phyloP scores from a whole-genome alignment of 169 alveolate species.

The Toxoplasma gondii region DNA sequence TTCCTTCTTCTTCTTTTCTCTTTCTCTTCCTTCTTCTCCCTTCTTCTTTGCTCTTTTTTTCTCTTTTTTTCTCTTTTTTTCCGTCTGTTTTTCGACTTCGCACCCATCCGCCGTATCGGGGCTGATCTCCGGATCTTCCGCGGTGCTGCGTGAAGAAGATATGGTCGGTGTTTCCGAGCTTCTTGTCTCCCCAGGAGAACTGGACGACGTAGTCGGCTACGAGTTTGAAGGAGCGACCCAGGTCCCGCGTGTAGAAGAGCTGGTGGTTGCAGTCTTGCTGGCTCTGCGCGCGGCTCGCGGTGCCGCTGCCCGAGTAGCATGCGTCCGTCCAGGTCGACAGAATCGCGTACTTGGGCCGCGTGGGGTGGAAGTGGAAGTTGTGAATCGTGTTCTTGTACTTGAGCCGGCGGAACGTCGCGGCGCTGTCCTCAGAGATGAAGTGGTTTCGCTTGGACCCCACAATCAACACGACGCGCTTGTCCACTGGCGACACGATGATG shows the following conservation, averaged over 20 bases:
- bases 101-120: slow-evolving; percentile 73
- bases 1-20: not conserved
- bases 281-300: slow-evolving; percentile 55
- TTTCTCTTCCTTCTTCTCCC: not conserved
- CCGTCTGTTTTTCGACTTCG: not conserved
- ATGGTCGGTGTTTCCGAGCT: slow-evolving; percentile 71
- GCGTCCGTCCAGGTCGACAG: slow-evolving; percentile 79
- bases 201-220: slow-evolving; percentile 89
- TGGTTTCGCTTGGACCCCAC: slow-evolving; percentile 70
- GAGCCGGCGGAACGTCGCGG: slow-evolving; percentile 67
- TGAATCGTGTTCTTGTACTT: slow-evolving; percentile 69
- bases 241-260: slow-evolving; percentile 85
- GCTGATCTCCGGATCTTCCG: slow-evolving; percentile 73
- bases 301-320: slow-evolving; percentile 57
- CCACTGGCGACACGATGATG: slow-evolving; percentile 77
- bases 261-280: slow-evolving; percentile 85
- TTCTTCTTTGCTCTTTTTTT: too few relatives aligned
- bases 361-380: slow-evolving; percentile 77
- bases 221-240: slow-evolving; percentile 84
- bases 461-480: slow-evolving; percentile 72
- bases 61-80: not conserved
- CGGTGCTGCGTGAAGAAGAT: slow-evolving; percentile 80
- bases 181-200: slow-evolving; percentile 91
- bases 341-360: slow-evolving; percentile 70
- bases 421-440: slow-evolving; percentile 74